Evolutionary conservation across 2,329 filamentous ascomycete species (phyloP), one percentile per base, ranked within the genome.

Genomic region (Fusarium robinianum): DNA sequence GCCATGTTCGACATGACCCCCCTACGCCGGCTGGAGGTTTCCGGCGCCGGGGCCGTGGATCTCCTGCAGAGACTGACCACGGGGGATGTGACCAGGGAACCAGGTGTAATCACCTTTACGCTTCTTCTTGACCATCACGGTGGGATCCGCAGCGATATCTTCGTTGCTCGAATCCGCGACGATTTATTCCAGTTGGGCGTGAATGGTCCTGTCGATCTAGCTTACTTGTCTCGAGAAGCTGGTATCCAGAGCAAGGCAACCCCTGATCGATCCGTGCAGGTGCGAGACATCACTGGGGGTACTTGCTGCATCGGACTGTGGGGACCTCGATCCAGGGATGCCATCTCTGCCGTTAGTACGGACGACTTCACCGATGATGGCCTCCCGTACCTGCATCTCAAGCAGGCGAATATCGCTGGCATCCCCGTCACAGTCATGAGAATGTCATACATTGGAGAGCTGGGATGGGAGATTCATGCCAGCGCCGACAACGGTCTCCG

Each of bases 1-100:
- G 81, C 78, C 6, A 72, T 85, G 72, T 85, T 79, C 56, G 81
- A 85, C 51, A 75, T 84, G 72, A 83, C 80, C 2, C 75, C 81
- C 0, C 72, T 83, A 23, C 74, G 80, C 15, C 72, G 81, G 2
- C 68, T 85, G 3, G 77, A 83, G 43, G 68, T 84, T 0, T 73
- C 72, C 2, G 82, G 81, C 0, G 78, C 80, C 0, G 81, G 81
- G 0, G 76, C 80, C 2, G 67, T 74, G 0, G 62, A 73, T n/a
- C 57, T 85, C 4, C 67, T 85, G 5, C 75, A 83, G 45, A 67
- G 74, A 2, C 58, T 83, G 37, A 74, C 74, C 2, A 80, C 77
- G 1, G 70, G 71, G 19, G 68, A 80, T 24, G 65, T 83, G 9
- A 65, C 70, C 4, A 72, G 68, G 26, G 67, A 68, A 14, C 67